These are phyloP conservation scores for Daldinia sp. DNA, from an alignment of 2,329 filamentous ascomycete genomes.

Conservation along the genomic window DNA sequence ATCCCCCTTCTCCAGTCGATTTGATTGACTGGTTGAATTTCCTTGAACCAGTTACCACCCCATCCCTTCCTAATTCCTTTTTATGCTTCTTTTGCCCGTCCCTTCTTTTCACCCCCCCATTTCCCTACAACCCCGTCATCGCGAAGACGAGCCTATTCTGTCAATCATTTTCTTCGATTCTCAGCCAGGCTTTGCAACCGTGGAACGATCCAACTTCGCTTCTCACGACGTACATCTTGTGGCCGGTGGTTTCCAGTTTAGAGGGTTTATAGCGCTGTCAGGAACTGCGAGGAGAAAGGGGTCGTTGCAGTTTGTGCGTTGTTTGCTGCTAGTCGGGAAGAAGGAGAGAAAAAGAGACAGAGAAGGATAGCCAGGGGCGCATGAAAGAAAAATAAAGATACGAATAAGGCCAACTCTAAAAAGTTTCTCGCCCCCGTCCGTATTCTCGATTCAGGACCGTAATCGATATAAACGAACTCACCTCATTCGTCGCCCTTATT, in stretches of 20 bases:
- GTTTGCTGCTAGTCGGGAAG: conserved; percentile 8
- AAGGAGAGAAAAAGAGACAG: conserved; percentile 17
- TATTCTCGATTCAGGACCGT: conserved; percentile 24
- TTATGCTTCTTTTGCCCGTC: conserved; percentile 15
- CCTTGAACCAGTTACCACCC: conserved; percentile 24
- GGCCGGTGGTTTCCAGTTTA: conserved; percentile 32
- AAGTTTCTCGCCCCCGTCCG: conserved; percentile 10
- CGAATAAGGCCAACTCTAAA: conserved; percentile 2
- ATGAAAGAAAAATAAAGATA: conserved; percentile 4
- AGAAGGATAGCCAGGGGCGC: conserved; percentile 4
- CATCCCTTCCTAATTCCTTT: conserved; percentile 31
- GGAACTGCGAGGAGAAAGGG: conserved; percentile 40
- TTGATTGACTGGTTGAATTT: conserved; percentile 34
- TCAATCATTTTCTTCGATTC: conserved; percentile 40
- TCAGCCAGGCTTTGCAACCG: conserved; percentile 38
- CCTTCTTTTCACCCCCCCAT: conserved; percentile 16
- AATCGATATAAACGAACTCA: conserved; percentile 18
- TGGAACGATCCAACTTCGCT: conserved; percentile 41
- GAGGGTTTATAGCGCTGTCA: conserved; percentile 36
- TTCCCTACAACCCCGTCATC: conserved; percentile 29
- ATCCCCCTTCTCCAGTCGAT: conserved; percentile 28
- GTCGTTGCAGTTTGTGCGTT: not conserved
- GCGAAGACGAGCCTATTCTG: conserved; percentile 41
- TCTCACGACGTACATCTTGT: conserved; percentile 37
- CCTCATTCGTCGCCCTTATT: conserved; percentile 5